Evolutionary conservation across 805 yeast species (phyloP), one percentile per base, ranked within the genome.

Genomic region (Maudiozyma saulgeensis): DNA sequence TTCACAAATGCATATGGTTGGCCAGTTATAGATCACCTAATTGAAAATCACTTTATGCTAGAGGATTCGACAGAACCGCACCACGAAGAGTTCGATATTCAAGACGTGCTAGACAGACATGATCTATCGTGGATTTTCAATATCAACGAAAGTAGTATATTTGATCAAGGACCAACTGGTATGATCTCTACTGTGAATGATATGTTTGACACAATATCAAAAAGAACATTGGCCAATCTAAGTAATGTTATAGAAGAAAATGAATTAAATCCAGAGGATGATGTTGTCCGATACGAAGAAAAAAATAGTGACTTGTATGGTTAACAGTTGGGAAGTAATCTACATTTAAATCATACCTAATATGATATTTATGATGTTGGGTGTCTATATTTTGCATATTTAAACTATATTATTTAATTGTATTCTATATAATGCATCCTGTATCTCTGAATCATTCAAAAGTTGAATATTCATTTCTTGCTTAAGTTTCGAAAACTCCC

Each of bases 1-100:
- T 93, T 87, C 71, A 83, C 95, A 6, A 86, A 86, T 68, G 93
- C 91, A 0, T 85, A 80, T 65, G 95, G 95, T 1, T 86, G 95
- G 95, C 80, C 79, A 0, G 87, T 84, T 0, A 69, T 85, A 44
- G 89, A 84, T 51, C 93, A 62, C 49, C 60, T 86, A 52, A 77
- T 82, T 1, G 69, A 72, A 13, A 72, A 75, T 45, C 93, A 86
- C 68, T 86, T 86, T 63, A 60, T 45, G 32, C 58, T 56, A 11
- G 48, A 50, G 18, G 54, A 47, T 32, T 59, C 57, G 13, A 18
- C 21, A 7, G 35, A 5, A 2, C 16, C 34, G 16, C 6, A 2
- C 7, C 28, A 7, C 16, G 23, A 47, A 4, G 31, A 32, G 18
- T 31, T 32, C 13, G 19, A 32, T 5, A 21, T 21, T 15, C 19